A percentile compares a stretch with the other conserved stretches of the same genome.
phyloP scores from a whole-genome alignment of 306 rosid species.

The Castanea crenata region DNA sequence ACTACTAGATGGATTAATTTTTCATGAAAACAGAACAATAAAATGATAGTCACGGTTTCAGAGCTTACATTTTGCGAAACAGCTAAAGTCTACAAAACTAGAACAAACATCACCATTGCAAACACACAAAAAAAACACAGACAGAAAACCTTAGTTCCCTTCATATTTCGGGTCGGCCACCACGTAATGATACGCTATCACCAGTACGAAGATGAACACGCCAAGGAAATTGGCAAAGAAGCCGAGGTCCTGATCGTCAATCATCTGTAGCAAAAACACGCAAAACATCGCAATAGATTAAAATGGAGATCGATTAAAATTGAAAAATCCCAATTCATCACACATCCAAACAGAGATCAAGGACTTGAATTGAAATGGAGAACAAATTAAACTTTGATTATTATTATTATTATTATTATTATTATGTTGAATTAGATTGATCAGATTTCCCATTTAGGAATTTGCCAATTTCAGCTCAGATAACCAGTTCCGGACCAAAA shows the following conservation, averaged over 20 bases:
- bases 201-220: conserved; percentile 72
- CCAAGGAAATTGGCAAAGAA: conserved; percentile 94
- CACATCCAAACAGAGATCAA: neutral
- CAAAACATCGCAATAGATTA: neutral
- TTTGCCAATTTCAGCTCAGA: neutral
- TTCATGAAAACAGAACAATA: neutral
- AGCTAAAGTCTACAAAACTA: conserved; percentile 32
- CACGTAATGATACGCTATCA: conserved; percentile 83
- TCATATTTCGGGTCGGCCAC: conserved; percentile 88
- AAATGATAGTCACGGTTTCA: neutral
- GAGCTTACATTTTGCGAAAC: conserved; percentile 20
- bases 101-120: conserved; percentile 13
- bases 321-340: no score
- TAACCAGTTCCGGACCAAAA: neutral
- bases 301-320: no score
- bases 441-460: neutral
- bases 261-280: conserved; percentile 51
- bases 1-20: neutral
- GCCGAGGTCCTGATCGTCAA: conserved; percentile 87
- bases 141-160: conserved; percentile 31
- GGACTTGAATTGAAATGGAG: neutral
- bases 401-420: neutral
- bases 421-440: no score
- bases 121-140: neutral
- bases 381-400: neutral